A percentile compares a stretch with the other conserved stretches of the same genome.
Conservation (phyloP, 768 basidiomycete genomes). For the Russula sp. region DNA sequence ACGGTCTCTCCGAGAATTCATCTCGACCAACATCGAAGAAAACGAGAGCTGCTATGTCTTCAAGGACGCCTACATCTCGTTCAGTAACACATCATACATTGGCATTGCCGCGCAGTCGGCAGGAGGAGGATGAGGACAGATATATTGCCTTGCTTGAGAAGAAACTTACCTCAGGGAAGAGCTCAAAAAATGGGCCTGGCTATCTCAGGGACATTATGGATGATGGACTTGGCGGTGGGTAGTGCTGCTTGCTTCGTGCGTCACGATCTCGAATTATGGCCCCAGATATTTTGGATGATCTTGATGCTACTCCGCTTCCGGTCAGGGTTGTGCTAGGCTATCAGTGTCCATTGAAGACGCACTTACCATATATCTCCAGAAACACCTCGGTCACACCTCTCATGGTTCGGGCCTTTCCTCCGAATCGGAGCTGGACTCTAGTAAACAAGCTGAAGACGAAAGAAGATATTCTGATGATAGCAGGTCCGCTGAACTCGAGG, state of each 20-base stretch:
- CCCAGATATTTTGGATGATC: slow-evolving; percentile 34
- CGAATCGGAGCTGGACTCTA: slow-evolving; percentile 34
- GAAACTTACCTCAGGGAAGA: slow-evolving; percentile 58
- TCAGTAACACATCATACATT: slow-evolving; percentile 31
- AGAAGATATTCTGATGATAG: slow-evolving; percentile 24
- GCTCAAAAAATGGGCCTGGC: slow-evolving; percentile 41
- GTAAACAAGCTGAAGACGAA: slow-evolving; percentile 34
- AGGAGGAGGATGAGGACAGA: slow-evolving; percentile 70
- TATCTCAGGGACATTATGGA: slow-evolving; percentile 49
- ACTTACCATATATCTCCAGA: neutral
- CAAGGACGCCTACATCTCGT: slow-evolving; percentile 40
- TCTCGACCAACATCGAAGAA: slow-evolving; percentile 10
- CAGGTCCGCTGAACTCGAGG: slow-evolving; percentile 35
- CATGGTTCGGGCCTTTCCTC: slow-evolving; percentile 27
- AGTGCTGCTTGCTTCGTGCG: neutral
- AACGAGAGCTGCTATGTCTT: slow-evolving; percentile 19
- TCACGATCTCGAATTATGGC: slow-evolving; percentile 5
- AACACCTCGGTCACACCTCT: neutral
- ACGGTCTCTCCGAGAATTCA: slow-evolving; percentile 13
- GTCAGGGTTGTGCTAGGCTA: slow-evolving; percentile 3
- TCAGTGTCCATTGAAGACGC: neutral
- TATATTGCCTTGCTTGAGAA: slow-evolving; percentile 84
- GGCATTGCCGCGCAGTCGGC: slow-evolving; percentile 36
- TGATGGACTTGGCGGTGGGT: slow-evolving; percentile 83
- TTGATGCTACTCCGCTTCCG: slow-evolving; percentile 27